Evolutionary conservation across 257 asterid species (phyloP), one percentile per base, ranked within the genome.

Genomic region (Solanum chilense): DNA sequence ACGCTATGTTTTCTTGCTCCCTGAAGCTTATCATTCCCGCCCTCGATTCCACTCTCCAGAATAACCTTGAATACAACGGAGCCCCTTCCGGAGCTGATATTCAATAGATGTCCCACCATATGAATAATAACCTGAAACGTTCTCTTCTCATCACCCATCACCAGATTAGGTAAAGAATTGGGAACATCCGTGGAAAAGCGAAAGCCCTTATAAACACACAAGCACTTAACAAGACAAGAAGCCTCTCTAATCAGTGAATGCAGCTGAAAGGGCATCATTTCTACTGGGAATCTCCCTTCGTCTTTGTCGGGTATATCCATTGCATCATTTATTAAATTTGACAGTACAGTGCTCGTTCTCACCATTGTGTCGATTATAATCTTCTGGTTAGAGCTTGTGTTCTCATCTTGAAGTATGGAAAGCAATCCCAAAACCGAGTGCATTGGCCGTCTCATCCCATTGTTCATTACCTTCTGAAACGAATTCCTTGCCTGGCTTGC

Each of bases 391-490:
- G 85, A 18, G 85, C 86, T 89, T 84, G 90, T 49, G 39, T 76
- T 83, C 68, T 83, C 86, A 41, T 87, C 91, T 76, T 86, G 89
- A 69, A 88, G 87, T 29, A 91, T 42, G 60, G 91, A 90, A 23
- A 91, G 88, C 69, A 91, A 80, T 8, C 93, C 91, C 84, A 89
- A 74, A 47, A 91, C 74, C 1, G 93, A 91, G 78, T 91, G 92
- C 92, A 91, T 78, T 7, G 92, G 93, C 69, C 88, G 88, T 89
- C 92, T 91, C 93, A 91, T 91, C 83, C 93, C 93, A 60, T 90
- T 90, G 87, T 88, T 89, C 93, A 91, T 90, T 73, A 91, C 93
- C 87, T 86, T 91, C 64, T 91, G 93, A 80, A 88, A 91, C 6
- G 91, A 86, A 85, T 86, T 87, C 84, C 92, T 90, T 27, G 93